Evolutionary conservation across 805 yeast genomes (phyloP), one percentile per base, ranked within the genome.

Genomic region (Lipomyces lipofer): DNA sequence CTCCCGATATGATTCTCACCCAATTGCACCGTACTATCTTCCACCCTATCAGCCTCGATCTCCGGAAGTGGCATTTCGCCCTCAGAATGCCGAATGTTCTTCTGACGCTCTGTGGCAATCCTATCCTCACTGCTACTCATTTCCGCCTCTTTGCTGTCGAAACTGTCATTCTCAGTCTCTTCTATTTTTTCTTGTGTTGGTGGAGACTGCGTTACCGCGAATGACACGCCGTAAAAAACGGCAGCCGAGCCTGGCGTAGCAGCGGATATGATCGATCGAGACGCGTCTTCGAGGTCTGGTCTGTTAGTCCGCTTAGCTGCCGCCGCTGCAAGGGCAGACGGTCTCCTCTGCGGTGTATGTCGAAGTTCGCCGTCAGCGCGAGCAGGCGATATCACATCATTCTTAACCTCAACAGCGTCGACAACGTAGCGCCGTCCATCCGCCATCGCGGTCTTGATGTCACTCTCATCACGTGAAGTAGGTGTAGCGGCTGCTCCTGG

Each of bases 391-490:
- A 25, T 43, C 12, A 13, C 36, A 4, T 50, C 58, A 17, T 21
- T 19, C 17, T 32, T 35, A 3, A 42, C 50, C 43, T 55, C 59
- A 9, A 38, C 43, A 7, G 56, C 59, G 22, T 55, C 56, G 29
- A 55, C 59, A 9, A 55, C 47, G 35, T 38, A 55, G n/a, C 58
- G 51, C 28, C 54, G 44, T 12, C 57, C 57, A 24, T 50, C 58
- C 1, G 43, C 40, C 4, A 49, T 40, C 17, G 49, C 53, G 24
- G 12, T 24, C 9, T 49, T 45, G 21, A 35, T 17, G 12, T 7
- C 7, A 6, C 7, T 28, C 22, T 30, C 44, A 12, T 32, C 42
- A n/a, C n/a, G n/a, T 32, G 47, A 17, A 28, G 19, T 36, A 19
- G 46, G 33, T 10, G 15, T 33, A 12, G 44, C 21, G 3, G 38